Evolutionary conservation across 441 rosid species (phyloP).

Genomic region (Adansonia rubrostipa): DNA sequence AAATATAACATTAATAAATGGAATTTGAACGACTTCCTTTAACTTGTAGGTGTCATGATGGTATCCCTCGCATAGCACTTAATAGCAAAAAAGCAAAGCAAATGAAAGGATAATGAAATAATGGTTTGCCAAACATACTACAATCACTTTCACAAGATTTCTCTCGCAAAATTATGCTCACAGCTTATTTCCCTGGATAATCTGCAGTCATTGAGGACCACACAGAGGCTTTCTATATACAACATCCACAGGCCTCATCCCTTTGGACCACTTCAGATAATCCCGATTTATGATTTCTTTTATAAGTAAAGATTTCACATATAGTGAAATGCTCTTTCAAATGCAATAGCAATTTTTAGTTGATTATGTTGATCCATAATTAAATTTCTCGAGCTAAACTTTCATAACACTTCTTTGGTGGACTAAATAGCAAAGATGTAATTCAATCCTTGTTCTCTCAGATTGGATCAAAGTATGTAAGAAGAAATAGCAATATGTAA

Average conservation of each 20-base stretch:
- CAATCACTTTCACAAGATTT: not conserved
- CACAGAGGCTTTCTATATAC: not conserved
- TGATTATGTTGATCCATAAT: not conserved
- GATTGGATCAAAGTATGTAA: not conserved
- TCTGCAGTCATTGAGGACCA: constrained; percentile 23
- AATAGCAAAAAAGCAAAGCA: not conserved
- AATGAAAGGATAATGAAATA: not conserved
- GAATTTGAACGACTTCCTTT: not conserved
- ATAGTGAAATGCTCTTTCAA: constrained; percentile 5
- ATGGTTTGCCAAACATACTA: not conserved
- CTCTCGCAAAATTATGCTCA: constrained; percentile 2
- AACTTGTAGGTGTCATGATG: not conserved
- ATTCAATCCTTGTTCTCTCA: constrained; percentile 3
- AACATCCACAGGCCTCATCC: constrained; percentile 23
- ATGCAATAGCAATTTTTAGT: not conserved
- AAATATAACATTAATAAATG: not conserved
- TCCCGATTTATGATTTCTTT: constrained; percentile 13
- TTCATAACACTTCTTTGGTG: not conserved
- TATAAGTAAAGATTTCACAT: constrained; percentile 10
- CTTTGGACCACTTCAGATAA: constrained; percentile 11
- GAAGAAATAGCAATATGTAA: not conserved
- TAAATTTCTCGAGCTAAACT: not conserved
- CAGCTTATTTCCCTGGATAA: not conserved
- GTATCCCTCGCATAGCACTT: not conserved
- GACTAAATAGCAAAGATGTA: not conserved